Base-by-base conservation (phyloP, 768 basidiomycete species). In the Tulasnella sp. region DNA sequence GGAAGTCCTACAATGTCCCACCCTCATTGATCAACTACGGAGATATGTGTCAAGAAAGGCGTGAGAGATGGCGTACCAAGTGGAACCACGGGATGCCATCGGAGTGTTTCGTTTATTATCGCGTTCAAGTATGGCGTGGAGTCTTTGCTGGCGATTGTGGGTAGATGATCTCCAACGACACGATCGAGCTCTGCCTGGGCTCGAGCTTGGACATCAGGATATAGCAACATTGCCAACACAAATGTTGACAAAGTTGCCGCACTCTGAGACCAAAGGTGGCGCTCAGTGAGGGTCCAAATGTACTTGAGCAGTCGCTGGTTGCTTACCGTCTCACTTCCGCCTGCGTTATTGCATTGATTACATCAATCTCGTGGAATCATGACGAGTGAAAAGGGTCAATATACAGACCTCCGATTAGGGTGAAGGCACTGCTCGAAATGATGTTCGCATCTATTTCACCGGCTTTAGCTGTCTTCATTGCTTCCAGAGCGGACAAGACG, bases 221-320 rank as follows among this genome's bases (percentile, higher is more conserved):
- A 24, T 23, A 62, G 5, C 11, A 48, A 32, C 61, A 62, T 59
- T 30, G 61, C 61, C 4, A 62, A 56, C 8, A 62, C 41, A 49
- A 62, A 59, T 23, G 61, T 26, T 21, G 24, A 43, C 23, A 62
- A 34, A 17, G 52, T 42, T 19, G 24, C 19, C 8, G 32, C 27
- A 26, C 29, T 53, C 52, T 53, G 21, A 10, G 26, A 23, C 11
- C 48, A n/a, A 23, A n/a, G n/a, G n/a, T n/a, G n/a, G n/a, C n/a
- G n/a, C n/a, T n/a, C n/a, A n/a, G n/a, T n/a, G n/a, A n/a, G n/a
- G n/a, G n/a, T n/a, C n/a, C n/a, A n/a, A n/a, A n/a, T n/a, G n/a
- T n/a, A n/a, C n/a, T n/a, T n/a, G n/a, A n/a, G n/a, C n/a, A n/a
- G n/a, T n/a, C n/a, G n/a, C n/a, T n/a, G n/a, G n/a, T n/a, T n/a